A percentile compares a stretch with the other conserved stretches of the same genome.
phyloP scores from a whole-genome alignment of 1,284 basidiomycete species.

The Naganishia sp. region DNA sequence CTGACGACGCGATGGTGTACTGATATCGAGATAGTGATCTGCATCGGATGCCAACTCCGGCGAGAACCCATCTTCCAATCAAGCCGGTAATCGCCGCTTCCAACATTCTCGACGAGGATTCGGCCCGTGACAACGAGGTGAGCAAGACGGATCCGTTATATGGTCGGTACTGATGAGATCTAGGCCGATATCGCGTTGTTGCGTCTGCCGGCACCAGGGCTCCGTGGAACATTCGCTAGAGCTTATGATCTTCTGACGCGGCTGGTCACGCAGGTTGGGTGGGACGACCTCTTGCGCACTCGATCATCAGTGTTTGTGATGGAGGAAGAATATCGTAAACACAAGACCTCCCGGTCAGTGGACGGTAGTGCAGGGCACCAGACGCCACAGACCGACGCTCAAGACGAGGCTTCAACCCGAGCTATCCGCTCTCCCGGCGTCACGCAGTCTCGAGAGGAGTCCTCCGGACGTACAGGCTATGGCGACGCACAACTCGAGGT shows the following conservation, averaged over 20 bases:
- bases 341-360: conserved; percentile 60
- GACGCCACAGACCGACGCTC: conserved; percentile 39
- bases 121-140: conserved; percentile 78
- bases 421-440: conserved; percentile 56
- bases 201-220: conserved; percentile 87
- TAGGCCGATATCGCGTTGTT: conserved; percentile 86
- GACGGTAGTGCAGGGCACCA: conserved; percentile 40
- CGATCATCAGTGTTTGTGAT: conserved; percentile 96
- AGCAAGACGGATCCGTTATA: conserved; percentile 9
- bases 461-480: conserved; percentile 16
- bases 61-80: conserved; percentile 82
- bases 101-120: conserved; percentile 60
- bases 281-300: conserved; percentile 96
- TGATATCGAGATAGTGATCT: conserved; percentile 60
- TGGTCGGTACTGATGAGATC: neutral
- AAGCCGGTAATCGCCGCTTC: conserved; percentile 79
- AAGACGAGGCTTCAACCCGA: conserved; percentile 71
- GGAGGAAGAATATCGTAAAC: conserved; percentile 93
- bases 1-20: neutral
- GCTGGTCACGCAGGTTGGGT: conserved; percentile 89
- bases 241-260: conserved; percentile 88
- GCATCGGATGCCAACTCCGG: conserved; percentile 80
- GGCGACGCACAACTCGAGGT: conserved; percentile 34
- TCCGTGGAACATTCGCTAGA: conserved; percentile 92
- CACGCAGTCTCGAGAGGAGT: conserved; percentile 4